phyloP scores from a whole-genome alignment of 2,329 filamentous ascomycete species.

The Nannizzia gypsea region DNA sequence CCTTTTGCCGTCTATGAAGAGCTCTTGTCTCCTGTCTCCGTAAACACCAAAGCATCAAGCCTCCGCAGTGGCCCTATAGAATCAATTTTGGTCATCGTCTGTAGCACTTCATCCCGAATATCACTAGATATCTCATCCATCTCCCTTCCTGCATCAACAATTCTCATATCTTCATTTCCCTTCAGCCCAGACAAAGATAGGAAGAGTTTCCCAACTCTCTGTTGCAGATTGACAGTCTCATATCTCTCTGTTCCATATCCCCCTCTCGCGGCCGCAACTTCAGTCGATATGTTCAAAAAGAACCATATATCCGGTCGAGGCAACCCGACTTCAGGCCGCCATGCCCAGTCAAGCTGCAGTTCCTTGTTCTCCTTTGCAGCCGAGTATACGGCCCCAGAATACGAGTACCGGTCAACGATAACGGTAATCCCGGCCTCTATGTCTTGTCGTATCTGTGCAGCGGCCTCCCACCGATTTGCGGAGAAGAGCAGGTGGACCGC shows the following conservation, averaged over 20 bases:
- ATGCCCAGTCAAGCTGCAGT: slow-evolving; percentile 66
- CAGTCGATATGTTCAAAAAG: slow-evolving; percentile 71
- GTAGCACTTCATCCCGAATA: slow-evolving; percentile 22
- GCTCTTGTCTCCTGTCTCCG: not conserved
- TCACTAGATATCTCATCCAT: slow-evolving; percentile 41
- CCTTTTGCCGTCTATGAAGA: not conserved
- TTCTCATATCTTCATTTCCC: slow-evolving; percentile 41
- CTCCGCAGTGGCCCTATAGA: slow-evolving; percentile 25
- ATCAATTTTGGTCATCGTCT: slow-evolving; percentile 24
- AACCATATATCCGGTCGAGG: slow-evolving; percentile 78
- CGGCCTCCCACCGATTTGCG: slow-evolving; percentile 75
- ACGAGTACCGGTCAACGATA: slow-evolving; percentile 86
- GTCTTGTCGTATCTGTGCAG: slow-evolving; percentile 31
- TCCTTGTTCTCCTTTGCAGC: slow-evolving; percentile 68
- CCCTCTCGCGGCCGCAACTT: slow-evolving; percentile 61
- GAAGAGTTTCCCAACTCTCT: slow-evolving; percentile 64
- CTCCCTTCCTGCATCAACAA: slow-evolving; percentile 43
- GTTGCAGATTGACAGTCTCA: slow-evolving; percentile 73
- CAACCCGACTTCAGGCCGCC: slow-evolving; percentile 71
- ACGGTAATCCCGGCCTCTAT: slow-evolving; percentile 60
- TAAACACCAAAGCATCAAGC: slow-evolving; percentile 22
- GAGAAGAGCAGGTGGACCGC: slow-evolving; percentile 83
- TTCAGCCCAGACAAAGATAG: slow-evolving; percentile 38
- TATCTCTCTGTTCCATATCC: slow-evolving; percentile 85
- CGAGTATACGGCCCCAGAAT: slow-evolving; percentile 86